These are phyloP conservation scores for Tuber magnatum DNA, from an alignment of 495 filamentous ascomycete species.

Conservation along the genomic window DNA sequence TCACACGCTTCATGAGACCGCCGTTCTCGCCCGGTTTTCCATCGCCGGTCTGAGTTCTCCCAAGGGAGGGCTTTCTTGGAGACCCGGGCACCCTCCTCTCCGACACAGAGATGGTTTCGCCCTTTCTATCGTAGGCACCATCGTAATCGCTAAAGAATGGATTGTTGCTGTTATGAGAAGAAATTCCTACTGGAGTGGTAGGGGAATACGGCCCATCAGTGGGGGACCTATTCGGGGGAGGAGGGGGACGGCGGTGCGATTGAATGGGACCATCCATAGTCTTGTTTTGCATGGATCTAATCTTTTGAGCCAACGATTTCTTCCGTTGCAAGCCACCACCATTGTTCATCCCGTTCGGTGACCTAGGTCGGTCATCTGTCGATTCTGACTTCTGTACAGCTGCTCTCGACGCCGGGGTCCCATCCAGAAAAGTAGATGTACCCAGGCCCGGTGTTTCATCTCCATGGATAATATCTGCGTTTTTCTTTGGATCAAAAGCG, in stretches of 20 bases:
- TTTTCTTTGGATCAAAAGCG: slow-evolving; percentile 54
- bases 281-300: slow-evolving; percentile 59
- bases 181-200: slow-evolving; percentile 37
- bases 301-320: slow-evolving; percentile 84
- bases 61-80: slow-evolving; percentile 26
- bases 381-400: slow-evolving; percentile 56
- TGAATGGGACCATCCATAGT: slow-evolving; percentile 46
- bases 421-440: slow-evolving; percentile 92
- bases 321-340: slow-evolving; percentile 74
- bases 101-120: slow-evolving; percentile 52
- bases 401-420: slow-evolving; percentile 74
- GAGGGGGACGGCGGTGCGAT: slow-evolving; percentile 39
- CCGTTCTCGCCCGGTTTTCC: slow-evolving; percentile 28
- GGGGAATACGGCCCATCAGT: slow-evolving; percentile 43
- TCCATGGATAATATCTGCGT: slow-evolving; percentile 68
- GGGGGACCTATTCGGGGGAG: slow-evolving; percentile 43
- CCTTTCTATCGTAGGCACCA: slow-evolving; percentile 63
- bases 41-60: slow-evolving; percentile 22
- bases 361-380: slow-evolving; percentile 33
- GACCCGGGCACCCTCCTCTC: slow-evolving; percentile 43
- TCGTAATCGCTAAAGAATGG: slow-evolving; percentile 86
- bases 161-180: slow-evolving; percentile 53
- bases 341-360: slow-evolving; percentile 39
- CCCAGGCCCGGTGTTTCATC: slow-evolving; percentile 77
- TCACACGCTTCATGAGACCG: slow-evolving; percentile 35